Evolutionary conservation across 345 rosid genomes (phyloP).

Genomic region (Erodium maritimum): DNA sequence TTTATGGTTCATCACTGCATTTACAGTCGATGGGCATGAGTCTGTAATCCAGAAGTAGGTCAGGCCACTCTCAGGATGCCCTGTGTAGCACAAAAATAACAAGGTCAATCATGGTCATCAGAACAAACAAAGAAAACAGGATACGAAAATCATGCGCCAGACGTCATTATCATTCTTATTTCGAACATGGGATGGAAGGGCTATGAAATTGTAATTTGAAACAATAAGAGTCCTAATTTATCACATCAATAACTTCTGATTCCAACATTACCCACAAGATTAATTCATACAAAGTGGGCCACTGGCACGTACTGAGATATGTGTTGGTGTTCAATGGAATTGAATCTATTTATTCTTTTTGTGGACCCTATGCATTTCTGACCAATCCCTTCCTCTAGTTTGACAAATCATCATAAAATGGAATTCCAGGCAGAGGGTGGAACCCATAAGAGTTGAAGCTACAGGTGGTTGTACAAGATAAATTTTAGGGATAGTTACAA

Average conservation of each 20-base stretch:
- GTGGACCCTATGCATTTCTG: neutral
- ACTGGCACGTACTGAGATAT: too few relatives aligned
- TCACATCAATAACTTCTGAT: neutral
- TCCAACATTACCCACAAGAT: neutral
- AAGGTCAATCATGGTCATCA: too few relatives aligned
- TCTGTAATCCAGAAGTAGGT: conserved; percentile 94
- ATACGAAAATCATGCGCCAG: too few relatives aligned
- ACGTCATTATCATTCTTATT: too few relatives aligned
- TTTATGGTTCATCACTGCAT: conserved; percentile 49
- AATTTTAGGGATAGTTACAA: too few relatives aligned
- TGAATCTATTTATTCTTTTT: too few relatives aligned
- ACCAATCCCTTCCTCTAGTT: neutral
- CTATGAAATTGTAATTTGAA: neutral
- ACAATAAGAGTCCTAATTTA: neutral
- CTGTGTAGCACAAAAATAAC: conserved; percentile 19
- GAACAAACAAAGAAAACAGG: too few relatives aligned
- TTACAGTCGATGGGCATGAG: conserved; percentile 75
- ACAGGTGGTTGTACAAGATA: too few relatives aligned
- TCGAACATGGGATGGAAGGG: too few relatives aligned
- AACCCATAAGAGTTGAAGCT: too few relatives aligned
- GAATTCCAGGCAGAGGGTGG: neutral
- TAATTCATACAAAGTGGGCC: neutral
- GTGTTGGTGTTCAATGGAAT: too few relatives aligned
- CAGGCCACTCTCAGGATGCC: conserved; percentile 56
- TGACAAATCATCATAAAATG: neutral